Percentiles rank a stretch among this genome's conserved stretches.
These are phyloP conservation scores for Chlamydomonas urium DNA, from an alignment of 139 green algal genomes.

Conservation along the genomic window DNA sequence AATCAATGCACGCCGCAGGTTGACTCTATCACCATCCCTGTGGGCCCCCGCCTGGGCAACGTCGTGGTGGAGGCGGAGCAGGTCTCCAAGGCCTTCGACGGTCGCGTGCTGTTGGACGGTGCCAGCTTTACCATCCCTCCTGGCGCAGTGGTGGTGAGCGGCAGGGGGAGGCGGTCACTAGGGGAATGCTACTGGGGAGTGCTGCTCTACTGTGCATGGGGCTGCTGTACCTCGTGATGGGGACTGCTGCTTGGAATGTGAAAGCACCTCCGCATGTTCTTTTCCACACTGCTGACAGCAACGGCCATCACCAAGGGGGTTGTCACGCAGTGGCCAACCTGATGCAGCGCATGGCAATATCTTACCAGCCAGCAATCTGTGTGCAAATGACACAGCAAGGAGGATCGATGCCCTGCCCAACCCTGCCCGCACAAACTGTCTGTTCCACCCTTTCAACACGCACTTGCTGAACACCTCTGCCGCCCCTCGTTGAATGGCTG, in stretches of 20 bases:
- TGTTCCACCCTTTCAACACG: neutral
- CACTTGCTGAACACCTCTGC: neutral
- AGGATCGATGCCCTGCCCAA: neutral
- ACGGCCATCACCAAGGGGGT: too few relatives aligned
- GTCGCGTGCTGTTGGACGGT: constrained; percentile 50
- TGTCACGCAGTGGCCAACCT: too few relatives aligned
- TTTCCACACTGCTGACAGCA: too few relatives aligned
- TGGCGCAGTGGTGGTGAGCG: constrained; percentile 24
- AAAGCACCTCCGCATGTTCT: too few relatives aligned
- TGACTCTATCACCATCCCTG: constrained; percentile 75
- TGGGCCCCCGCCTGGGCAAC: constrained; percentile 60
- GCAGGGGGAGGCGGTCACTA: too few relatives aligned
- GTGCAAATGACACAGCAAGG: too few relatives aligned
- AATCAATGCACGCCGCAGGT: constrained; percentile 28
- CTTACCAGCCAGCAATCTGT: too few relatives aligned
- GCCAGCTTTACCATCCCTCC: constrained; percentile 56
- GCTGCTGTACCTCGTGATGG: too few relatives aligned
- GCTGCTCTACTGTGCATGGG: too few relatives aligned
- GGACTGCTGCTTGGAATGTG: too few relatives aligned
- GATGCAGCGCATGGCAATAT: too few relatives aligned
- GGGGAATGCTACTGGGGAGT: too few relatives aligned
- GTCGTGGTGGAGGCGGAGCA: constrained; percentile 45
- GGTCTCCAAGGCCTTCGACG: constrained; percentile 32
- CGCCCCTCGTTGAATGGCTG: constrained; percentile 14
- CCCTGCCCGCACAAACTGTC: neutral